Percentiles rank a stretch among this genome's conserved stretches.
These are phyloP conservation scores for Begonia masoniana DNA, from an alignment of 306 rosid species.

Conservation along the genomic window DNA sequence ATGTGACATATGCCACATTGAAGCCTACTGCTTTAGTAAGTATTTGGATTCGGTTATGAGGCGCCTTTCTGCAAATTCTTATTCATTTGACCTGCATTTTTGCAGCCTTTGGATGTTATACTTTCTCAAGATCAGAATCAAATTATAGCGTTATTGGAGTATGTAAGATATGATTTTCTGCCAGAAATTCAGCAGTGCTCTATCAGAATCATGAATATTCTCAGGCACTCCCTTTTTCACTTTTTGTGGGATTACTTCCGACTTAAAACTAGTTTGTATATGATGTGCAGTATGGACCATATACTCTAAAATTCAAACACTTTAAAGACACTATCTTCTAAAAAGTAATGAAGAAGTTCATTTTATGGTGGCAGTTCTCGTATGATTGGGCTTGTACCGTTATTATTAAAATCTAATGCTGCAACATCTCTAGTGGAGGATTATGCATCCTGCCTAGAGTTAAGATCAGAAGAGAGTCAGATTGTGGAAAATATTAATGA, in stretches of 20 bases:
- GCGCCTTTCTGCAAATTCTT: too few relatives aligned
- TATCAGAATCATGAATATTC: constrained; percentile 85
- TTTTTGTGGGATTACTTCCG: constrained; percentile 13
- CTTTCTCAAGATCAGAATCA: constrained; percentile 93
- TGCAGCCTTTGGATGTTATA: constrained; percentile 92
- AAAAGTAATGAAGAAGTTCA: background rate
- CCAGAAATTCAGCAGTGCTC: constrained; percentile 83
- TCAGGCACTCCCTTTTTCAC: constrained; percentile 42
- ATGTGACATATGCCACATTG: too few relatives aligned
- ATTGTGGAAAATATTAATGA: constrained; percentile 49
- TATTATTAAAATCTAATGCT: constrained; percentile 68
- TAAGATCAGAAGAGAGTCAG: constrained; percentile 67
- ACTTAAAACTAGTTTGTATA: background rate
- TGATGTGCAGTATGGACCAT: too few relatives aligned
- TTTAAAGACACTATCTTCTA: background rate
- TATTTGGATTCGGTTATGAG: too few relatives aligned
- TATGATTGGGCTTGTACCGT: constrained; percentile 80
- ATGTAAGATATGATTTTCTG: constrained; percentile 85
- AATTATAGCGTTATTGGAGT: constrained; percentile 81
- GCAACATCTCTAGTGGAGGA: constrained; percentile 77
- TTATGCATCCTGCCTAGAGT: constrained; percentile 97
- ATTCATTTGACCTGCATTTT: background rate
- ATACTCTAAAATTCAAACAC: too few relatives aligned
- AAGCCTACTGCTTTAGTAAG: too few relatives aligned
- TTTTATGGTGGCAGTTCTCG: constrained; percentile 58